Percentiles rank a stretch among this genome's conserved stretches.
Evolutionary conservation across 2,329 filamentous ascomycete species (phyloP).

Genomic region (Chrysoporthe deuterocubensis): DNA sequence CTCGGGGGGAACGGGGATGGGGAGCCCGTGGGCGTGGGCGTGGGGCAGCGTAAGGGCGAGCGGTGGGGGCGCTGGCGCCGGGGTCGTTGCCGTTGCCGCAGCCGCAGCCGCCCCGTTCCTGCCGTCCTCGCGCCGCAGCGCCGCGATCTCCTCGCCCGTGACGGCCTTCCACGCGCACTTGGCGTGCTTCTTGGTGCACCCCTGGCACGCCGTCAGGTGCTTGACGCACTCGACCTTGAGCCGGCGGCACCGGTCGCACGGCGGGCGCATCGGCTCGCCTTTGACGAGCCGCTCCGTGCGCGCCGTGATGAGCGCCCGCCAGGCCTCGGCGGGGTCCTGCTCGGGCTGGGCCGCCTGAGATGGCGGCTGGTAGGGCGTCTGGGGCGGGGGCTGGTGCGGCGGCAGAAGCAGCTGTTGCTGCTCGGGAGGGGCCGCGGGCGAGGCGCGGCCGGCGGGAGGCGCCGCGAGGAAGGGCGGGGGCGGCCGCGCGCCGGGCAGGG

Average conservation of each 20-base stretch:
- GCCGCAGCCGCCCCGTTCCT: too few relatives aligned
- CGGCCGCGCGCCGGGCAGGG: constrained; percentile 3
- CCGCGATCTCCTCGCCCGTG: constrained; percentile 66
- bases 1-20: too few relatives aligned
- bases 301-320: constrained; percentile 66
- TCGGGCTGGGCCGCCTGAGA: constrained; percentile 27
- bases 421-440: constrained; percentile 34
- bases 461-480: neutral
- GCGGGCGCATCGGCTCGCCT: constrained; percentile 76
- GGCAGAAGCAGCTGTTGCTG: too few relatives aligned
- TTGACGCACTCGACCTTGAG: constrained; percentile 83
- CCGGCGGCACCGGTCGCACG: constrained; percentile 81
- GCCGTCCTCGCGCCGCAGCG: too few relatives aligned
- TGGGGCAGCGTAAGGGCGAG: too few relatives aligned
- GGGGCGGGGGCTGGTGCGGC: constrained; percentile 1
- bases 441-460: constrained; percentile 16
- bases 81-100: too few relatives aligned
- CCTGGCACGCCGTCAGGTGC: constrained; percentile 82
- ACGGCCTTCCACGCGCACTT: constrained; percentile 86
- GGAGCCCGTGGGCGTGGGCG: too few relatives aligned
- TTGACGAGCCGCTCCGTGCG: constrained; percentile 76
- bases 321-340: constrained; percentile 36
- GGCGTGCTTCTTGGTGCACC: constrained; percentile 88
- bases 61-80: too few relatives aligned
- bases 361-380: constrained; percentile 28